These are phyloP conservation scores for Ogataea hybrid DNA, from an alignment of 1,139 yeast species.

Conservation along the genomic window DNA sequence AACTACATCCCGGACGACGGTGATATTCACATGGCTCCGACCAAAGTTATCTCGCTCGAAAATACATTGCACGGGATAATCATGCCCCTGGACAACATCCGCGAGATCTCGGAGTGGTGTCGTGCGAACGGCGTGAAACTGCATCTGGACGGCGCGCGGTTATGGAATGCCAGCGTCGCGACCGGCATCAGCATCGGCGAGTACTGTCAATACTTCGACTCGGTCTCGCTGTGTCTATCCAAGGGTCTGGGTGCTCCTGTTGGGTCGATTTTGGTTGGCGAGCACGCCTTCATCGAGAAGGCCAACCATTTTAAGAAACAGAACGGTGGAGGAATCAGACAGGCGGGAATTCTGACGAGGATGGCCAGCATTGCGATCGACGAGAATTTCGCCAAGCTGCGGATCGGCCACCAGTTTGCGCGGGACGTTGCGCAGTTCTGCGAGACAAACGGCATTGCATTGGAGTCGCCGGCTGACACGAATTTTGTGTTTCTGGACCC, in stretches of 20 bases:
- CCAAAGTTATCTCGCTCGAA: conserved; percentile 80
- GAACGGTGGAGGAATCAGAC: conserved; percentile 94
- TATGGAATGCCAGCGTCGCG: conserved; percentile 86
- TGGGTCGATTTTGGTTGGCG: conserved; percentile 86
- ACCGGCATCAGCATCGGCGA: conserved; percentile 69
- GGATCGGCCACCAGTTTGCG: conserved; percentile 63
- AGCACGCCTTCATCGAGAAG: conserved; percentile 56
- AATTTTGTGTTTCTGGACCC: conserved; percentile 83
- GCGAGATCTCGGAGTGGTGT: conserved; percentile 71
- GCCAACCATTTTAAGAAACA: conserved; percentile 91
- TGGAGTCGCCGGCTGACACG: conserved; percentile 80
- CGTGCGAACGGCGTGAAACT: conserved; percentile 59
- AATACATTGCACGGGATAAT: conserved; percentile 86
- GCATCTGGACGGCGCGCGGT: conserved; percentile 92
- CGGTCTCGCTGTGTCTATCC: conserved; percentile 85
- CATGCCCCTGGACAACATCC: conserved; percentile 81
- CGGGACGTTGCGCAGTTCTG: conserved; percentile 65
- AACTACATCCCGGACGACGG: conserved; percentile 74
- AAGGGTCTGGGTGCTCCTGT: conserved; percentile 95
- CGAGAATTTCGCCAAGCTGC: conserved; percentile 61
- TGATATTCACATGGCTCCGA: conserved; percentile 89
- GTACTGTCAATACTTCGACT: conserved; percentile 79
- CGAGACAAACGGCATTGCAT: conserved; percentile 48
- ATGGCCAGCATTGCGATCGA: conserved; percentile 87
- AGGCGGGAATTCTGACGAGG: conserved; percentile 77